Base-by-base conservation (phyloP, 2,329 filamentous ascomycete species). In the Apiospora koreana region DNA sequence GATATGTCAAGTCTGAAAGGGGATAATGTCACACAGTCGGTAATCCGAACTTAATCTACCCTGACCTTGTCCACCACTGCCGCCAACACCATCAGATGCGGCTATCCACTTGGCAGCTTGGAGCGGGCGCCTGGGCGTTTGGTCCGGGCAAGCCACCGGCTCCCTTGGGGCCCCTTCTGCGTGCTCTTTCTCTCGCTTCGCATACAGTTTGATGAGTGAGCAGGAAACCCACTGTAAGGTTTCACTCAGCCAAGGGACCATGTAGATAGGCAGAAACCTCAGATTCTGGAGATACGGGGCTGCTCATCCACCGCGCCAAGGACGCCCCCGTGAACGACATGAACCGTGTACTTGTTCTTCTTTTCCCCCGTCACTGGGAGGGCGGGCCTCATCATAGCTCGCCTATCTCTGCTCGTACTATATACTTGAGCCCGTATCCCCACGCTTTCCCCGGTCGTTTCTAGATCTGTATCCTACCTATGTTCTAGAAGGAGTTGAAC, bases 91-190 rank as follows among this genome's bases (percentile, higher is more conserved):
- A 62, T 66, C 64, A 66, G 21, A 67, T 73, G 71, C 70, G 58
- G 65, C 67, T 68, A 71, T 65, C 69, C 71, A 71, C 72, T 69
- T 68, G 28, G 54, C 54, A 62, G 54, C 54, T 62, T 31, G 54
- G 31, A 67, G 38, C 65, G 31, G 54, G 25, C 65, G 50, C 21
- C 64, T 65, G 64, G 64, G 42, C 67, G 62, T 54, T 71, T 69
- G 65, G 70, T 45, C 62, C 50, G 48, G 50, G 35, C 38, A 66
- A 45, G 64, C 64, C 64, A 66, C 41, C 38, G 64, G 42, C 64
- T 9, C 14, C 38, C 64, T 66, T 42, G 64, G 64, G 38, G 62
- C 35, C 38, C 21, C 62, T 42, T 43, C 38, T n/a, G 8, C 28
- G 28, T 58, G 31, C 31, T 38, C 54, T 38, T 38, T n/a, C 28